Conservation (phyloP, 768 basidiomycete genomes). For the Mycena rosella region DNA sequence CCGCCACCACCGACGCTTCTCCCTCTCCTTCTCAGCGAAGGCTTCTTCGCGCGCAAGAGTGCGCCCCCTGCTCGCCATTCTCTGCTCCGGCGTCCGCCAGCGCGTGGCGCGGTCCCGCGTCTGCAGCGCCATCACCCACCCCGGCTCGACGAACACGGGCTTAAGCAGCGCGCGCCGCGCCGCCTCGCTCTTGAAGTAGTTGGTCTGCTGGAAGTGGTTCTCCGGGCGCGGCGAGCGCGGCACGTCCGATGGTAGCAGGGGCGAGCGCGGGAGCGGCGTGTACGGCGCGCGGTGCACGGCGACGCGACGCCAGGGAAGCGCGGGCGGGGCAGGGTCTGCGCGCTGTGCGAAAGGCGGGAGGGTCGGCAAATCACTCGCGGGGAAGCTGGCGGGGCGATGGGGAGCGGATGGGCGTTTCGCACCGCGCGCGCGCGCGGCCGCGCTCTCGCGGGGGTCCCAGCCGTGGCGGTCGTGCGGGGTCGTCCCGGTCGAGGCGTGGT, state of each 20-base stretch:
- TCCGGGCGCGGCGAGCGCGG: background rate
- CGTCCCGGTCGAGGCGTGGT: constrained; percentile 3
- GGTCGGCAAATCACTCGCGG: no score
- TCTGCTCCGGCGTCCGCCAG: background rate
- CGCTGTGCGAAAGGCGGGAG: no score
- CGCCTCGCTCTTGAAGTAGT: background rate
- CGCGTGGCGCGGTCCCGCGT: no score
- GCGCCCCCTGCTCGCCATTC: background rate
- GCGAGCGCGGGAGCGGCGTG: background rate
- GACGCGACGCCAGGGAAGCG: background rate
- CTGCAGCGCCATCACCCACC: background rate
- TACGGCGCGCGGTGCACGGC: background rate
- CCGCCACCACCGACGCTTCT: background rate
- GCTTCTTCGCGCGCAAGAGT: background rate
- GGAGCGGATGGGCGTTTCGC: no score
- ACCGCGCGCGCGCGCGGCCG: background rate
- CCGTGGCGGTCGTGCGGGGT: constrained; percentile 3
- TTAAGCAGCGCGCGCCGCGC: background rate
- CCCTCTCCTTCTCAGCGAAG: background rate
- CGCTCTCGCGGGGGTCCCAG: constrained; percentile 2
- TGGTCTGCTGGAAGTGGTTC: background rate
- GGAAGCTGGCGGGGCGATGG: no score
- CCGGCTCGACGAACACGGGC: background rate
- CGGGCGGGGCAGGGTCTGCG: background rate
- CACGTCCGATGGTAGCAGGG: background rate